Evolutionary conservation across 495 filamentous ascomycete species (phyloP).

Genomic region (Xylaria intraflava): DNA sequence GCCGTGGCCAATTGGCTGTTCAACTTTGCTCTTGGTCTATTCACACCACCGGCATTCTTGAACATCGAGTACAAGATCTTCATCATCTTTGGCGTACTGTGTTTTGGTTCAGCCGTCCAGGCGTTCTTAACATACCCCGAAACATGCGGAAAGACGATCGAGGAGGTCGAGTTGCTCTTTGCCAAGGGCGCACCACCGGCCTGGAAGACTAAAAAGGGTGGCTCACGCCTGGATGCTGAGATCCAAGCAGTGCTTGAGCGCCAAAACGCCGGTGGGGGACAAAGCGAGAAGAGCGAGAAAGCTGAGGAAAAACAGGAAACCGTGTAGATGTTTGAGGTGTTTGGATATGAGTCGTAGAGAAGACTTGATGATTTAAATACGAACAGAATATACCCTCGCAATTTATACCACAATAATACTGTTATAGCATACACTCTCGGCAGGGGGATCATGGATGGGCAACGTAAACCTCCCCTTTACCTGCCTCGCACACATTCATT

Average conservation of each 20-base stretch:
- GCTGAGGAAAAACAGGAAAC: slow-evolving; percentile 13
- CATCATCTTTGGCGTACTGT: slow-evolving; percentile 70
- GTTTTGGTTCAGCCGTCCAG: slow-evolving; percentile 54
- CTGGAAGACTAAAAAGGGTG: slow-evolving; percentile 56
- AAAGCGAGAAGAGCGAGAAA: slow-evolving; percentile 15
- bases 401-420: too few relatives aligned
- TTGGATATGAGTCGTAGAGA: neutral
- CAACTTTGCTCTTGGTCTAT: slow-evolving; percentile 67
- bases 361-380: neutral
- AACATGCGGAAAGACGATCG: slow-evolving; percentile 61
- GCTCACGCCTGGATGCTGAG: slow-evolving; percentile 36
- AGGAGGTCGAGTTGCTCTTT: slow-evolving; percentile 64
- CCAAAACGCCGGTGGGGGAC: slow-evolving; percentile 20
- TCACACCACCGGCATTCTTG: slow-evolving; percentile 62
- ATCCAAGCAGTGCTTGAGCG: slow-evolving; percentile 36
- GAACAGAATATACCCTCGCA: neutral
- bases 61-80: slow-evolving; percentile 70
- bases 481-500: too few relatives aligned
- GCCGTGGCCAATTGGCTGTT: slow-evolving; percentile 70
- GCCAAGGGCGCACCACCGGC: slow-evolving; percentile 43
- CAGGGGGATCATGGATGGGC: too few relatives aligned
- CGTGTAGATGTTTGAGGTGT: slow-evolving; percentile 5
- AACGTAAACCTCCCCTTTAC: too few relatives aligned
- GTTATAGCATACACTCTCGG: too few relatives aligned
- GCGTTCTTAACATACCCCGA: slow-evolving; percentile 67